Conservation (phyloP, 2,329 filamentous ascomycete genomes). For the Geosmithia flava region DNA sequence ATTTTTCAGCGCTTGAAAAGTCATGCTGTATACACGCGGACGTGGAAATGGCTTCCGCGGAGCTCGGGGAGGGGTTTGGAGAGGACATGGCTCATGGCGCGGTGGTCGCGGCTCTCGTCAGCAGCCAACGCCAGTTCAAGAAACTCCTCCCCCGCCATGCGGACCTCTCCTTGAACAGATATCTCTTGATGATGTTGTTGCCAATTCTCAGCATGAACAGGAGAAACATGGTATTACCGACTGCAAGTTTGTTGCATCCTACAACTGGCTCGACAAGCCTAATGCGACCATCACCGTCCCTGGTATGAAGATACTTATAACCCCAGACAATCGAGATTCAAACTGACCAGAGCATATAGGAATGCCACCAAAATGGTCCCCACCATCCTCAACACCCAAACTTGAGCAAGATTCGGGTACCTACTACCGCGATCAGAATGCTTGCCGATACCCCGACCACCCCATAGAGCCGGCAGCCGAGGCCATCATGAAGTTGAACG, state of each 20-base stretch:
- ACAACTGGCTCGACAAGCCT: conserved; percentile 19
- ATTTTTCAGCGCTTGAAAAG: too few relatives aligned
- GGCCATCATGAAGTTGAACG: conserved; percentile 11
- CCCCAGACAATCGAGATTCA: neutral
- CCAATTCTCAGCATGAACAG: neutral
- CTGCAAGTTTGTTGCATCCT: conserved; percentile 15
- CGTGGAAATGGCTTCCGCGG: too few relatives aligned
- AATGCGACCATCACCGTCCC: conserved; percentile 17
- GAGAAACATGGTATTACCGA: neutral
- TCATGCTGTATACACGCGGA: too few relatives aligned
- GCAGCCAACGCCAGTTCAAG: neutral
- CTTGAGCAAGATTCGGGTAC: conserved; percentile 34
- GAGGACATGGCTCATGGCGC: neutral
- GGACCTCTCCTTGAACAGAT: neutral
- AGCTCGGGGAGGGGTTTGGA: neutral
- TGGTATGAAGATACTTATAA: conserved; percentile 9
- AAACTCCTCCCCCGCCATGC: neutral
- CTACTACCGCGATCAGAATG: conserved; percentile 43
- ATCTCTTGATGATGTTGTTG: neutral
- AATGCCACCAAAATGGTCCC: conserved; percentile 37
- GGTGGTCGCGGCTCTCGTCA: neutral
- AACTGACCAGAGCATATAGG: conserved; percentile 18
- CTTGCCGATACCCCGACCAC: conserved; percentile 33
- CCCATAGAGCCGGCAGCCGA: conserved; percentile 36
- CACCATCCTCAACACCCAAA: conserved; percentile 19